Conservation (phyloP, 2,329 filamentous ascomycete genomes). For the Xylariaceae sp. region DNA sequence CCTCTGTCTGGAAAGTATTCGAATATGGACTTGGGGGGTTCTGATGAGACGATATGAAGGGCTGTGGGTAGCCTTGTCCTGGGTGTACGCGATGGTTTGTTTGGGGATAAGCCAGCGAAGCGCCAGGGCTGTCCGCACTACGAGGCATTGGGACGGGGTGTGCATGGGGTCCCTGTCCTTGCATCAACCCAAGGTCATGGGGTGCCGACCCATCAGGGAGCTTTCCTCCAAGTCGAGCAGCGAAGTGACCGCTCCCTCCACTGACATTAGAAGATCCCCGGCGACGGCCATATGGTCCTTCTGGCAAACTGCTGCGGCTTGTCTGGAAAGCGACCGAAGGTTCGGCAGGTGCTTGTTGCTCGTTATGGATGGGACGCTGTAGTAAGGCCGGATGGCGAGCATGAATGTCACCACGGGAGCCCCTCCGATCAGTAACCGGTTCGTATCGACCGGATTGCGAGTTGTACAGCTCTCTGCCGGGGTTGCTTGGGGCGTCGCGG, state of each 20-base stretch:
- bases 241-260: slow-evolving; percentile 69
- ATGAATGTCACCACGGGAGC: slow-evolving; percentile 61
- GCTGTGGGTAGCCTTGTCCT: slow-evolving; percentile 36
- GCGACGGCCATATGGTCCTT: slow-evolving; percentile 65
- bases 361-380: slow-evolving; percentile 62
- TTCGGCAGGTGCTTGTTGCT: slow-evolving; percentile 64
- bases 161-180: slow-evolving; percentile 28
- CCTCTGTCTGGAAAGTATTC: slow-evolving; percentile 28
- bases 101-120: slow-evolving; percentile 38
- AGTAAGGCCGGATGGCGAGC: slow-evolving; percentile 71
- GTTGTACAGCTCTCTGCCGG: slow-evolving; percentile 78
- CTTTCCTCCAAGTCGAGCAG: slow-evolving; percentile 47
- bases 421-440: slow-evolving; percentile 73
- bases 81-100: slow-evolving; percentile 26
- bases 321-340: slow-evolving; percentile 85
- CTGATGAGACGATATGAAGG: slow-evolving; percentile 40
- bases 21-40: slow-evolving; percentile 37
- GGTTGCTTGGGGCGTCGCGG: slow-evolving; percentile 61
- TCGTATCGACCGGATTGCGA: slow-evolving; percentile 94
- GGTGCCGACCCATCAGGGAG: slow-evolving; percentile 40
- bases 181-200: slow-evolving; percentile 32
- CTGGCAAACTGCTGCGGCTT: slow-evolving; percentile 59
- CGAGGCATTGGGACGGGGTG: slow-evolving; percentile 46
- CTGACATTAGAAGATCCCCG: slow-evolving; percentile 89
- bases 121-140: slow-evolving; percentile 46